Conservation (phyloP, 805 yeast species). For the Yamadazyma paraphyllophila region DNA sequence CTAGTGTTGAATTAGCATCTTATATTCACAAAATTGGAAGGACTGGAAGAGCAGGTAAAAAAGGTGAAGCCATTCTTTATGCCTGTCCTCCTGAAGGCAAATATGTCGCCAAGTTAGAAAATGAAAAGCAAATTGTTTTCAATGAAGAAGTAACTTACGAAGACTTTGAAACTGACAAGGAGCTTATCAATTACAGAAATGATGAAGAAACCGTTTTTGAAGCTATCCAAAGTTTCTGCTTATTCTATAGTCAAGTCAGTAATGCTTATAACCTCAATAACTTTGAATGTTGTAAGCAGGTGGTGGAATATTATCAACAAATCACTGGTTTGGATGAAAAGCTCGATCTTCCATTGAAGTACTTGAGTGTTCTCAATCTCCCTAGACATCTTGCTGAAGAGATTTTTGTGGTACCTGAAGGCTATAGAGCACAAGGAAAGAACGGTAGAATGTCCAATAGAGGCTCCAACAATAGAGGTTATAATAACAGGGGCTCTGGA, state of each 20-base stretch:
- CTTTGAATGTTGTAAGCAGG: constrained; percentile 1
- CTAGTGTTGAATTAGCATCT: constrained; percentile 71
- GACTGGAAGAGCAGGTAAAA: constrained; percentile 88
- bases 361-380: constrained; percentile 8
- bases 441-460: background rate
- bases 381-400: constrained; percentile 10
- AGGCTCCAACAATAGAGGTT: background rate
- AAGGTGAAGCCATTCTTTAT: constrained; percentile 68
- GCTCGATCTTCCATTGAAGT: background rate
- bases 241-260: constrained; percentile 26
- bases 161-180: constrained; percentile 32
- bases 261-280: constrained; percentile 17
- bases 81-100: constrained; percentile 54
- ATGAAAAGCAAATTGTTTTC: constrained; percentile 55
- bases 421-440: constrained; percentile 5
- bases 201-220: constrained; percentile 7
- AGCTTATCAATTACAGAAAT: constrained; percentile 16
- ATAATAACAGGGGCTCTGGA: too few species aligned
- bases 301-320: constrained; percentile 7
- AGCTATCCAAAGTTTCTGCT: constrained; percentile 13
- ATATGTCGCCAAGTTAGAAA: constrained; percentile 49
- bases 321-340: constrained; percentile 7
- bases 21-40: constrained; percentile 94
- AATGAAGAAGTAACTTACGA: constrained; percentile 40
- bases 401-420: constrained; percentile 12